Evolutionary conservation across 2,329 filamentous ascomycete species (phyloP).

Genomic region (Fusarium secorum): DNA sequence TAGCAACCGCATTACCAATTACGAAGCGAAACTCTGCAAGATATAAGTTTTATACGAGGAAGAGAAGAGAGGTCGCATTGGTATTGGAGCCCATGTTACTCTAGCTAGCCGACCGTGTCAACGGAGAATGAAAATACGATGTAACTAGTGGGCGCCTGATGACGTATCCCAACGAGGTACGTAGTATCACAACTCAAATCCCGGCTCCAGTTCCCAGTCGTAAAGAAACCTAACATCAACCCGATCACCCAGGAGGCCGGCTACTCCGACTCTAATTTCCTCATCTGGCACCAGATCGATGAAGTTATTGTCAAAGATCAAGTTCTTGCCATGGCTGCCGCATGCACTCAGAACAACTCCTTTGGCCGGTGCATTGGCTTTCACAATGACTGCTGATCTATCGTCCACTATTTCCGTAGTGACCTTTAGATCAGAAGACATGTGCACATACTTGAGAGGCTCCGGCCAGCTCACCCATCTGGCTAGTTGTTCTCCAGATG

Average conservation of each 20-base stretch:
- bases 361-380: neutral
- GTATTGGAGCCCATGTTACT: neutral
- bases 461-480: slow-evolving; percentile 15
- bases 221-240: neutral
- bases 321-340: rapidly evolving
- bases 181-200: neutral
- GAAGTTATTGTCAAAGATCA: neutral
- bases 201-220: neutral
- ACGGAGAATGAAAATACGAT: neutral
- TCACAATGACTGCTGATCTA: neutral
- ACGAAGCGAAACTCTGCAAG: rapidly evolving
- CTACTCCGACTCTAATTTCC: neutral
- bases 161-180: rapidly evolving
- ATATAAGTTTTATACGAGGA: neutral
- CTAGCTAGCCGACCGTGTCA: rapidly evolving
- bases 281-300: neutral
- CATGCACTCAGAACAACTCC: neutral
- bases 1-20: neutral
- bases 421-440: neutral
- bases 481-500: neutral
- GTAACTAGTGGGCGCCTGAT: rapidly evolving
- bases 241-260: rapidly evolving
- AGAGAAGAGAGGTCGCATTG: neutral
- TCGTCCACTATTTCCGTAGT: rapidly evolving
- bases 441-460: neutral